Percentiles rank a stretch among this genome's conserved stretches.
These are phyloP conservation scores for Colletotrichum lupini DNA, from an alignment of 2,329 filamentous ascomycete genomes.

Conservation along the genomic window DNA sequence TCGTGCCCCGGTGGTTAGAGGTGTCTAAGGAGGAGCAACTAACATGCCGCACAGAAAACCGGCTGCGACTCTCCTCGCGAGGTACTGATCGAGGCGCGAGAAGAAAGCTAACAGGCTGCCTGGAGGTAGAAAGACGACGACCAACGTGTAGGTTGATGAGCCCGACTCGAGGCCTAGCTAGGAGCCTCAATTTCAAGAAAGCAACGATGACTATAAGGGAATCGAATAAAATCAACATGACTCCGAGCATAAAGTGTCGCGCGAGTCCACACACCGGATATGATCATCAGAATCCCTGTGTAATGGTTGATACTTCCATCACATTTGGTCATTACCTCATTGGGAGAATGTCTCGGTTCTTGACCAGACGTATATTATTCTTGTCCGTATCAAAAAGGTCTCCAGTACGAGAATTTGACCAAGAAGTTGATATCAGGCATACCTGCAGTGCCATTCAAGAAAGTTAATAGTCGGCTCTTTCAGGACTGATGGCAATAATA, in stretches of 20 bases:
- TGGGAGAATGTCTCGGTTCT: conserved; percentile 59
- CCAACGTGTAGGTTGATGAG: conserved; percentile 60
- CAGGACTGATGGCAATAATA: not conserved
- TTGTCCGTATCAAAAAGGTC: conserved; percentile 45
- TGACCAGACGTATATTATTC: conserved; percentile 55
- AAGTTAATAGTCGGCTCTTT: not conserved
- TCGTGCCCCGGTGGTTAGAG: conserved; percentile 27
- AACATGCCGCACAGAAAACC: conserved; percentile 34
- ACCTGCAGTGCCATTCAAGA: not conserved
- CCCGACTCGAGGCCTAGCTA: conserved; percentile 59
- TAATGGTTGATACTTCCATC: conserved; percentile 66
- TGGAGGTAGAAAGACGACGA: conserved; percentile 63
- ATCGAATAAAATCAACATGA: not conserved
- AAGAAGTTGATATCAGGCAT: conserved; percentile 46
- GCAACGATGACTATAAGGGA: conserved; percentile 58
- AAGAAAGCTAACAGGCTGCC: conserved; percentile 64
- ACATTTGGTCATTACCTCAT: conserved; percentile 54
- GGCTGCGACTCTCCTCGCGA: conserved; percentile 30
- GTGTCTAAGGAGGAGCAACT: conserved; percentile 27
- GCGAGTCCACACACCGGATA: conserved; percentile 57
- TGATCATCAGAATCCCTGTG: conserved; percentile 67
- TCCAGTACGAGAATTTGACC: conserved; percentile 44
- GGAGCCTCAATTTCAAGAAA: conserved; percentile 57
- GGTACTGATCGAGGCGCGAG: conserved; percentile 50
- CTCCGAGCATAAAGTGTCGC: not conserved